These are phyloP conservation scores for Talinum fruticosum DNA, from an alignment of 148 eudicot species.

Conservation along the genomic window DNA sequence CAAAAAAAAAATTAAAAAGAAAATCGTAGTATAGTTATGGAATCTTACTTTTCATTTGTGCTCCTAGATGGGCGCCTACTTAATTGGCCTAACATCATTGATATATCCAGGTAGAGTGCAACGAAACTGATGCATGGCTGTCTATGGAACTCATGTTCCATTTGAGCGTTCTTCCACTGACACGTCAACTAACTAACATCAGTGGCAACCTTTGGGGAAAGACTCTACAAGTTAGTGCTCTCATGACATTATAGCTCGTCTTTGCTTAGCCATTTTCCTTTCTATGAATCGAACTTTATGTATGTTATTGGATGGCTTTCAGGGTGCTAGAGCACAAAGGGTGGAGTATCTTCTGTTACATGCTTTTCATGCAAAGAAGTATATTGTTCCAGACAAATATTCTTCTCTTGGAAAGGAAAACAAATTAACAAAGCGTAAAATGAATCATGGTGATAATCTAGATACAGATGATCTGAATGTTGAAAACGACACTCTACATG, in stretches of 20 bases:
- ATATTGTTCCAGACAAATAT: slow-evolving; percentile 87
- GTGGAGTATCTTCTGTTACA: slow-evolving; percentile 95
- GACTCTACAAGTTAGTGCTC: slow-evolving; percentile 79
- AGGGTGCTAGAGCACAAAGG: slow-evolving; percentile 99
- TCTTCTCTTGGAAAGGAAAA: slow-evolving; percentile 56
- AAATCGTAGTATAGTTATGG: background rate
- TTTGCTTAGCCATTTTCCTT: background rate
- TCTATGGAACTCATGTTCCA: slow-evolving; percentile 99
- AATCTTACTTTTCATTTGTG: background rate
- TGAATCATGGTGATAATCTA: slow-evolving; percentile 39
- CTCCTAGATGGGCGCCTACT: background rate
- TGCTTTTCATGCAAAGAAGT: slow-evolving; percentile 92
- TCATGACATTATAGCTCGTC: background rate
- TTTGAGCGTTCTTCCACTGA: slow-evolving; percentile 90
- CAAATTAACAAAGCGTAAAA: slow-evolving; percentile 68
- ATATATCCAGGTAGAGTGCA: slow-evolving; percentile 75
- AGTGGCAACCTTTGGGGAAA: slow-evolving; percentile 99
- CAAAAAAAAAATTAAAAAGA: background rate
- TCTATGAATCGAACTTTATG: background rate
- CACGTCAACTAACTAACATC: slow-evolving; percentile 89
- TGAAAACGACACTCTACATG: slow-evolving; percentile 51
- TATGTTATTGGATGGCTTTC: slow-evolving; percentile 22
- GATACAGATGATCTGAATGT: slow-evolving; percentile 38
- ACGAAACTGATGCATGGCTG: slow-evolving; percentile 97
- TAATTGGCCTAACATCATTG: background rate